Conservation (phyloP, 192 early-diverging fungal species). For the Podila epicladia region DNA sequence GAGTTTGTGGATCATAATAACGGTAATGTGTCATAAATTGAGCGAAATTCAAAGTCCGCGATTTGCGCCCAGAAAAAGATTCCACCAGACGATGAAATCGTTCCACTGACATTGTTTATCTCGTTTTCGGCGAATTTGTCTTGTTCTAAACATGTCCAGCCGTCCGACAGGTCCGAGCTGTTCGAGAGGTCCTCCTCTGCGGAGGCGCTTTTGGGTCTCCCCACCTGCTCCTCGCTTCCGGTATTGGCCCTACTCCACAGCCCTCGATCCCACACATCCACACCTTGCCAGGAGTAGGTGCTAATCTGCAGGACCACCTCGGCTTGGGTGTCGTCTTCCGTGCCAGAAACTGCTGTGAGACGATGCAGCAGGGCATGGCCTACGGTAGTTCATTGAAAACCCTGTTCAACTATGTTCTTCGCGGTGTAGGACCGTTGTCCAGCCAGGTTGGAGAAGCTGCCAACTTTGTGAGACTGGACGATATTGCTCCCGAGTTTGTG, state of each 20-base stretch:
- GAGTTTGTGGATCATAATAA: conserved; percentile 47
- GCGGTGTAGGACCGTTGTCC: conserved; percentile 17
- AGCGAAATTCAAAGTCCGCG: neutral
- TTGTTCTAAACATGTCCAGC: conserved; percentile 9
- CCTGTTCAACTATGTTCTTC: conserved; percentile 6
- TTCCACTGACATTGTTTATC: neutral
- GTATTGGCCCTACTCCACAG: conserved; percentile 43
- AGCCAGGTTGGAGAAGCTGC: conserved; percentile 32
- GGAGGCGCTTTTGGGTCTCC: conserved; percentile 54
- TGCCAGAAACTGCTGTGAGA: conserved; percentile 12
- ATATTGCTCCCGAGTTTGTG: conserved; percentile 42
- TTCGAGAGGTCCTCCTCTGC: conserved; percentile 54
- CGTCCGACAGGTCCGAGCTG: conserved; percentile 6
- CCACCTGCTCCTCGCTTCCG: conserved; percentile 45
- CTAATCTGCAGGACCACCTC: conserved; percentile 50
- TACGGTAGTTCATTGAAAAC: neutral
- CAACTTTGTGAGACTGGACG: conserved; percentile 38
- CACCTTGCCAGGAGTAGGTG: conserved; percentile 46
- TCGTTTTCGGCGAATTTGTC: neutral
- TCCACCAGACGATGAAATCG: neutral
- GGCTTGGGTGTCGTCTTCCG: conserved; percentile 27
- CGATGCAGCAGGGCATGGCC: neutral
- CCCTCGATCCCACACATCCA: conserved; percentile 35
- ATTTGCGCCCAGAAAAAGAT: neutral
- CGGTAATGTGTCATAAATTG: neutral